Evolutionary conservation across 495 filamentous ascomycete genomes (phyloP), one percentile per base, ranked within the genome.

Genomic region (Daldinia childiae): DNA sequence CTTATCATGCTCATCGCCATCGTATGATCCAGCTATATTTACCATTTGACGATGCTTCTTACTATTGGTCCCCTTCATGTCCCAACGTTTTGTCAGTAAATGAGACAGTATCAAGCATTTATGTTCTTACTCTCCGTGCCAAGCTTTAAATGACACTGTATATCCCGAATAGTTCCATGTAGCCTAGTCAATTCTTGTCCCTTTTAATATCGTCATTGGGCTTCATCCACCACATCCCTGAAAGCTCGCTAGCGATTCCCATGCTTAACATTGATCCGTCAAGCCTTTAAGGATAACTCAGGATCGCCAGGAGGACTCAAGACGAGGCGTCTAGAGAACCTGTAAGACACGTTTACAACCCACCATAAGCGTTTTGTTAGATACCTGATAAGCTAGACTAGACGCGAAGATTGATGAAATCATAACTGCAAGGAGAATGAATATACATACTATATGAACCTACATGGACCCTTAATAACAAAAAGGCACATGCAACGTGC

Each of bases 21-120:
- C 70, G 70, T 68, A 68, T 68, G 70, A 73, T 68, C 51, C 60
- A 51, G 52, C 58, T 62, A 51, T 61, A 45, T 57, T 30, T 52
- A 51, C 39, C n/a, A 54, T n/a, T 29, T 30, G 24, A 54, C 24
- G 14, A 15, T 30, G 50, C 6, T 17, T 30, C 50, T 30, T 54
- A 32, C 30, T 43, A 58, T 63, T 59, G 34, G 55, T 5, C 21
- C 43, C 43, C 48, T 30, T 3, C 15, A 21, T 26, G 7, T 69
- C 57, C 54, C n/a, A 26, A 48, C 38, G 55, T 59, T 45, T 64
- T 38, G 34, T 58, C 12, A 41, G 55, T 59, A 55, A 59, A 60
- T 32, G 43, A 38, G 17, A 69, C 34, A 58, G 65, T 68, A 60
- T 51, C 55, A 5, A 19, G 6, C 26, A 51, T 64, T 64, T 41